phyloP scores from a whole-genome alignment of 148 eudicot genomes.

The Camellia lanceoleosa region DNA sequence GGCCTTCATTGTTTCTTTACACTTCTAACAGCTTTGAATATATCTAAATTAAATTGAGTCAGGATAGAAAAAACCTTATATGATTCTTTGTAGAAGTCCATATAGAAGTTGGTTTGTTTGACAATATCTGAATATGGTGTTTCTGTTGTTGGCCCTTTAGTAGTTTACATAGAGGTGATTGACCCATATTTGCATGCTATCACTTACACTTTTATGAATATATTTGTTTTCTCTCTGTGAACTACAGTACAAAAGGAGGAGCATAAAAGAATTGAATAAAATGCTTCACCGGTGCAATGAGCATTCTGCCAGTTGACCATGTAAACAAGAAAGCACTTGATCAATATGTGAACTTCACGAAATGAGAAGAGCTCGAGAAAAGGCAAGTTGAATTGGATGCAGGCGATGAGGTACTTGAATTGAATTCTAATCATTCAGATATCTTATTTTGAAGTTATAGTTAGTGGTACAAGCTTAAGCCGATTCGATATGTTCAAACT shows the following conservation, averaged over 20 bases:
- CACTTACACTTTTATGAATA: background rate
- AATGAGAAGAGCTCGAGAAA: slow-evolving; percentile 93
- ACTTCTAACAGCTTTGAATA: background rate
- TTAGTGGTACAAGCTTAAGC: background rate
- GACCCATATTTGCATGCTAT: background rate
- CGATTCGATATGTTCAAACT: slow-evolving; percentile 12
- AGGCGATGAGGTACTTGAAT: slow-evolving; percentile 82
- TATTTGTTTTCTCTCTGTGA: background rate
- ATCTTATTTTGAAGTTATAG: background rate
- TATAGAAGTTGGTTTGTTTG: background rate
- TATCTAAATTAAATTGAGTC: background rate
- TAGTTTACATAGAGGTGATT: background rate
- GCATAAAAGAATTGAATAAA: no score
- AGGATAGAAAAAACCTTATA: background rate
- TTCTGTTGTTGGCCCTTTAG: background rate
- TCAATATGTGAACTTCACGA: slow-evolving; percentile 94
- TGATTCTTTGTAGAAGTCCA: background rate
- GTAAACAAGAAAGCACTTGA: slow-evolving; percentile 99
- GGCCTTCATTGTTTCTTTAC: background rate
- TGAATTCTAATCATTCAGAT: background rate
- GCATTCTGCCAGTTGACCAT: slow-evolving; percentile 93
- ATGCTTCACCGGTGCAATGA: no score
- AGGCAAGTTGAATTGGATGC: slow-evolving; percentile 96
- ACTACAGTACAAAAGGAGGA: slow-evolving; percentile 58
- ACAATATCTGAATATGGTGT: background rate